These are phyloP conservation scores for Penicillium sp. DNA, from an alignment of 2,329 filamentous ascomycete genomes.

Conservation along the genomic window DNA sequence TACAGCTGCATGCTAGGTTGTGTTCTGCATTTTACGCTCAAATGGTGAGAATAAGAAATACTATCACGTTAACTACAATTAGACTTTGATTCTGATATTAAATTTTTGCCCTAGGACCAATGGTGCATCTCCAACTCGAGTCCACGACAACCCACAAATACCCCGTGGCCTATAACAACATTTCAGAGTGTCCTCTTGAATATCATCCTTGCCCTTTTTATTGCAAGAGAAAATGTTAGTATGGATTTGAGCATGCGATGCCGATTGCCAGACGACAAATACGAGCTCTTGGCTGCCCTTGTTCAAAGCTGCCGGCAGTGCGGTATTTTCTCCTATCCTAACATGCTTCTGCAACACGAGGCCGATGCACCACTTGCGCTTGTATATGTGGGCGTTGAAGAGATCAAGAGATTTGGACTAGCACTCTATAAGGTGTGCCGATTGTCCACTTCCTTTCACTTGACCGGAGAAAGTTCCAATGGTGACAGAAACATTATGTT, in stretches of 20 bases:
- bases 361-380: constrained; percentile 16
- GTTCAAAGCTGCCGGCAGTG: constrained; percentile 22
- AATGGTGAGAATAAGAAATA: constrained; percentile 12
- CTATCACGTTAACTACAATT: not conserved
- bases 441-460: not conserved
- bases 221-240: constrained; percentile 4
- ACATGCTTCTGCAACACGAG: constrained; percentile 21
- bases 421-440: constrained; percentile 26
- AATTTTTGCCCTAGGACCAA: constrained; percentile 5
- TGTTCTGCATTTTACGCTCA: constrained; percentile 20
- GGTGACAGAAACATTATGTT: constrained; percentile 12
- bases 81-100: not conserved
- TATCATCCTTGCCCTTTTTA: constrained; percentile 24
- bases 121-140: constrained; percentile 11
- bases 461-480: not conserved
- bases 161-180: constrained; percentile 27
- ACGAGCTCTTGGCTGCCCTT: constrained; percentile 20
- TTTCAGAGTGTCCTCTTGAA: constrained; percentile 29
- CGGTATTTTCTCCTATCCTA: constrained; percentile 26
- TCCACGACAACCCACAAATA: not conserved
- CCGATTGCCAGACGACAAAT: constrained; percentile 9
- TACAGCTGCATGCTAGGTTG: constrained; percentile 22
- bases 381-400: constrained; percentile 24
- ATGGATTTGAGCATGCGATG: constrained; percentile 10
- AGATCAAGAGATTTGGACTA: constrained; percentile 28